Conservation (phyloP, 1,284 basidiomycete genomes). For the Ustilago hordei region DNA sequence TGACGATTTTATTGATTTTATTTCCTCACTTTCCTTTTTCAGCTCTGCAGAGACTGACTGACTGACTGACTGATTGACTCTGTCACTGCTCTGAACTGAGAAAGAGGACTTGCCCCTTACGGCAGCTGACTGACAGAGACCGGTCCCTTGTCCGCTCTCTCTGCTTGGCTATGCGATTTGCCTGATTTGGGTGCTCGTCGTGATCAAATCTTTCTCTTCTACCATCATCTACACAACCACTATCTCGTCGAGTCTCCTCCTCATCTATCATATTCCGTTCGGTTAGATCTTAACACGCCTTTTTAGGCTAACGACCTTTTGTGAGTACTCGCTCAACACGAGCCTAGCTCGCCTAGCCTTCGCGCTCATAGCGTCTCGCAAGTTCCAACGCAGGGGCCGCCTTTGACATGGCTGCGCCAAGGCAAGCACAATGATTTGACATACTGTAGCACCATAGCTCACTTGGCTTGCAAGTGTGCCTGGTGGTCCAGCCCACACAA, state of each 20-base stretch:
- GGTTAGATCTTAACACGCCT: conserved; percentile 26
- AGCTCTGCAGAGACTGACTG: conserved; percentile 1
- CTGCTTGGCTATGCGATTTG: conserved; percentile 1
- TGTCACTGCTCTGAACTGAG: too few relatives aligned
- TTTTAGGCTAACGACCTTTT: conserved; percentile 45
- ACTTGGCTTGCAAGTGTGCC: neutral
- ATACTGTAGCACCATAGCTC: neutral
- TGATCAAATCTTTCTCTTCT: conserved; percentile 14
- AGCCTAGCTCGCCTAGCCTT: neutral
- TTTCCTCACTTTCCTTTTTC: conserved; percentile 1
- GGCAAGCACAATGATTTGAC: conserved; percentile 4
- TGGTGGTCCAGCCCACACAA: conserved; percentile 5
- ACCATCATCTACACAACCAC: conserved; percentile 23
- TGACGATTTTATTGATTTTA: conserved; percentile 9
- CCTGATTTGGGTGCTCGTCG: conserved; percentile 9
- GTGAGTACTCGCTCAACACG: conserved; percentile 22
- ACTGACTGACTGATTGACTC: conserved; percentile 3
- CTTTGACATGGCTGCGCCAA: conserved; percentile 10
- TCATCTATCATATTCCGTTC: conserved; percentile 15
- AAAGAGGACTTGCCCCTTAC: conserved; percentile 2
- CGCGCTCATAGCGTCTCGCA: conserved; percentile 7
- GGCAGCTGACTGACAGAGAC: conserved; percentile 4
- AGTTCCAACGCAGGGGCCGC: conserved; percentile 14
- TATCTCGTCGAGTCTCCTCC: conserved; percentile 25
- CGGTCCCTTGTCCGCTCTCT: neutral